Conservation (phyloP, 129 eudicot species). For the Escallonia rubra region DNA sequence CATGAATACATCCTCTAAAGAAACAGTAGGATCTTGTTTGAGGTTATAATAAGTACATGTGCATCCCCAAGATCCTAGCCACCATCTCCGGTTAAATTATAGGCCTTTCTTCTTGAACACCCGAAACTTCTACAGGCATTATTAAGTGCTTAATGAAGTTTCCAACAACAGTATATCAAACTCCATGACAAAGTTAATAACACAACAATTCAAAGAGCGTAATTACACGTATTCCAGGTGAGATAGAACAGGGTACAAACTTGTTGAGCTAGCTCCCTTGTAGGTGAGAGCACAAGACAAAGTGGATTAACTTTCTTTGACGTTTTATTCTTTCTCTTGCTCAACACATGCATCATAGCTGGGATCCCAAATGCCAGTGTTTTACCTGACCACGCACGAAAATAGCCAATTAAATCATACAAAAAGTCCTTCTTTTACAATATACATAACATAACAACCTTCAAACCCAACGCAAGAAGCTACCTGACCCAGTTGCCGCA, state of each 20-base stretch:
- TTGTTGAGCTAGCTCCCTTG: conserved; percentile 98
- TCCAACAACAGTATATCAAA: too few species aligned
- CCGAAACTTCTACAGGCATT: too few species aligned
- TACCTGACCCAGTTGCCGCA: conserved; percentile 97
- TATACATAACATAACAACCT: background rate
- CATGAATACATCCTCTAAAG: too few species aligned
- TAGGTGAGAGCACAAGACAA: conserved; percentile 89
- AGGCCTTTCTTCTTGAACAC: too few species aligned
- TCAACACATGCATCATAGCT: conserved; percentile 73
- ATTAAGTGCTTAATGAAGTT: too few species aligned
- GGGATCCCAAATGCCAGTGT: conserved; percentile 95
- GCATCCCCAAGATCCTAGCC: too few species aligned
- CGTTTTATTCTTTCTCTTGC: conserved; percentile 47
- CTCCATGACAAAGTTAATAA: background rate
- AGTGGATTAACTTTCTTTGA: conserved; percentile 62
- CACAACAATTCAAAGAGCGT: background rate
- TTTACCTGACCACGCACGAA: conserved; percentile 52
- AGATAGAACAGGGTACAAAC: conserved; percentile 34
- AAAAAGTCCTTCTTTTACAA: background rate
- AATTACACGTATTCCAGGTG: background rate
- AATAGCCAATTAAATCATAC: background rate
- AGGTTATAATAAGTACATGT: too few species aligned
- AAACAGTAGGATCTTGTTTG: too few species aligned
- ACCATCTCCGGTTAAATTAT: too few species aligned
- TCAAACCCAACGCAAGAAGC: background rate